Base-by-base conservation (phyloP, 2,329 filamentous ascomycete genomes). In the Bipolaris bicolor region DNA sequence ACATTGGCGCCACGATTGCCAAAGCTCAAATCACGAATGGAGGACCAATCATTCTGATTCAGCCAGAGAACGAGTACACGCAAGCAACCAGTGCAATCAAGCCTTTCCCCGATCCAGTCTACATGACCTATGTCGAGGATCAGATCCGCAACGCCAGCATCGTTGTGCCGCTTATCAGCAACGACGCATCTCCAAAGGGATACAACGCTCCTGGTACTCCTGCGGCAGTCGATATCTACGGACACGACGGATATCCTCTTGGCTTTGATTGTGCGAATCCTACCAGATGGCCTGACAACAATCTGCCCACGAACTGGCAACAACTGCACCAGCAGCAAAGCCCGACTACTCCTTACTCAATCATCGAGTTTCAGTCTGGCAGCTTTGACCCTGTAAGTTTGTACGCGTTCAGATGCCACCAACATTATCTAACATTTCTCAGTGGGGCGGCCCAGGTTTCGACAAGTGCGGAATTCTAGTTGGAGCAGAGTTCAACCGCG, bases 11-110 rank as follows among this genome's bases (percentile, higher is more conserved):
- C 11, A 86, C 88, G 7, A 88, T 96, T 63, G 89, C 90, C 3
- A 85, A 87, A 52, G 87, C 85, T 0, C 90, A 95, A 67, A 93
- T 96, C 67, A 94, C 90, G 1, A 90, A 93, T 50, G 91, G 90
- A 0, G 91, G 91, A 0, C 90, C 90, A 0, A 83, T 96, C 7
- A 91, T 96, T 58, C 78, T 94, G 1, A 83, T 90, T 40, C 91
- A 96, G 72, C 88, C 90, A 0, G 91, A 96, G 72, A 96, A 95
- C 61, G 91, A 95, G 72, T 93, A 94, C 69, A 87, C 84, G 1
- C 75, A 79, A 16, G 81, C 80, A 1, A 76, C 78, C 15, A 77
- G 76, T 3, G 78, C 78, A 2, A 77, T 83, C n/a, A 72, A 76
- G 0, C 75, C 77, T 2, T 90, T 89, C 62, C 88, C 88, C 0